phyloP scores from a whole-genome alignment of 805 yeast species.

The Kluyveromyces wickerhamii region DNA sequence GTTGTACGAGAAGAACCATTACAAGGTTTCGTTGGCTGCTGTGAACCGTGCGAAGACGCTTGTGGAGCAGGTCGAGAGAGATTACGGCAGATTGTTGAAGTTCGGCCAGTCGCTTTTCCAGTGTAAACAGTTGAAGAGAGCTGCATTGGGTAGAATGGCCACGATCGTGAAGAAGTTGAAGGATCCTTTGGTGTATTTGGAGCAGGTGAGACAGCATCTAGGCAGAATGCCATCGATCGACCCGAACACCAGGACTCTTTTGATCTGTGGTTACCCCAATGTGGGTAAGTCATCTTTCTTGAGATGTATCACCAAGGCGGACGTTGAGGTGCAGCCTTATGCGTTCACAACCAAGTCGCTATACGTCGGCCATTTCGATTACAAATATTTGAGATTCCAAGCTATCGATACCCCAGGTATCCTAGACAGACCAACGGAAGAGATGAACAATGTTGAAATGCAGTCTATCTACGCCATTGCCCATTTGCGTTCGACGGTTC shows the following conservation, averaged over 20 bases:
- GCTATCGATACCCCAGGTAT: slow-evolving; percentile 99
- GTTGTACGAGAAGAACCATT: slow-evolving; percentile 94
- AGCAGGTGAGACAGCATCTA: slow-evolving; percentile 98
- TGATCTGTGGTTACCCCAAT: slow-evolving; percentile 98
- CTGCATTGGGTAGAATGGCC: slow-evolving; percentile 99
- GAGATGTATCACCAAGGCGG: slow-evolving; percentile 90
- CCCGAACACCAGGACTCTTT: slow-evolving; percentile 95
- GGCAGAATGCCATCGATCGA: slow-evolving; percentile 97
- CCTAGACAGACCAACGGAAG: slow-evolving; percentile 97
- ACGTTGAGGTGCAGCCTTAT: slow-evolving; percentile 98
- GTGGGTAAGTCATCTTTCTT: slow-evolving; percentile 97
- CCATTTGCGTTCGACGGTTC: slow-evolving; percentile 90
- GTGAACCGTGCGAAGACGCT: slow-evolving; percentile 88
- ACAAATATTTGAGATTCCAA: slow-evolving; percentile 94
- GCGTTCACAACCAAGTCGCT: slow-evolving; percentile 97
- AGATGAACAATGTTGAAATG: slow-evolving; percentile 99
- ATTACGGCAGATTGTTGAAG: slow-evolving; percentile 86
- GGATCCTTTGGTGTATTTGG: slow-evolving; percentile 87
- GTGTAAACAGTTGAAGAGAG: slow-evolving; percentile 97
- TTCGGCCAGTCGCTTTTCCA: slow-evolving; percentile 97
- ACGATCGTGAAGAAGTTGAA: slow-evolving; percentile 91
- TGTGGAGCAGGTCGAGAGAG: slow-evolving; percentile 93
- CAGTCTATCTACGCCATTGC: slow-evolving; percentile 98
- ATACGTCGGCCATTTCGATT: slow-evolving; percentile 98
- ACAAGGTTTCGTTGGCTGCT: slow-evolving; percentile 93